Base-by-base conservation (phyloP, 2,329 filamentous ascomycete species). In the Colletotrichum echinochloae region DNA sequence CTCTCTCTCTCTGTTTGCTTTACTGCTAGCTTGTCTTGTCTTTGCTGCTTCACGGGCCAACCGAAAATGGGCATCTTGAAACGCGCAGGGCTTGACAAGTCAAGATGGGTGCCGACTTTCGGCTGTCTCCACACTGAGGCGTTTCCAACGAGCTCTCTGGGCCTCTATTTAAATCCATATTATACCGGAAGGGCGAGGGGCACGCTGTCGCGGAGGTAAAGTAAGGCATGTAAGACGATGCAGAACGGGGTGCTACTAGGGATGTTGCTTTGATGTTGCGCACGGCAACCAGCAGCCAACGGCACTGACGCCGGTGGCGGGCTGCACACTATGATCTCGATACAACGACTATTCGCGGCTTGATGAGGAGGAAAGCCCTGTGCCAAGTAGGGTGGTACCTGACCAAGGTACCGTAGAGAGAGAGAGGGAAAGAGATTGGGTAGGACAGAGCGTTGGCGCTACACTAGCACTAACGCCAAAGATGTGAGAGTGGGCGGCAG, bases 191-290 rank as follows among this genome's bases (percentile, higher is more conserved):
- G n/a, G 16, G 51, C 11, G 20, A 37, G 33, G 6, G 16, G 33
- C n/a, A 14, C 52, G 41, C 52, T 35, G n/a, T 23, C 33, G 33
- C 7, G n/a, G 49, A 52, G n/a, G 33, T 26, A 26, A 39, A 20
- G 54, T 9, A 39, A 26, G 37, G 46, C 23, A 48, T 20, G 41
- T n/a, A 54, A 30, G 33, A 48, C 52, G 54, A 39, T 67, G 56
- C 37, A 39, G 46, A 49, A 28, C 67, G 37, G 56, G 37, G 56
- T 33, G 39, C 56, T 28, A 20, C 26, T 20, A 48, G 37, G 41
- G 52, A 55, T 59, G 59, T 71, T 59, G 46, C 68, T 65, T 30
- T 52, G 52, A 55, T 59, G 68, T 71, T 71, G 68, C 68, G 68
- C 68, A 71, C 59, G 59, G 68, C 68, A 52, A 71, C 68, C 59